Evolutionary conservation across 345 rosid species (phyloP).

Genomic region (Populus nigra): DNA sequence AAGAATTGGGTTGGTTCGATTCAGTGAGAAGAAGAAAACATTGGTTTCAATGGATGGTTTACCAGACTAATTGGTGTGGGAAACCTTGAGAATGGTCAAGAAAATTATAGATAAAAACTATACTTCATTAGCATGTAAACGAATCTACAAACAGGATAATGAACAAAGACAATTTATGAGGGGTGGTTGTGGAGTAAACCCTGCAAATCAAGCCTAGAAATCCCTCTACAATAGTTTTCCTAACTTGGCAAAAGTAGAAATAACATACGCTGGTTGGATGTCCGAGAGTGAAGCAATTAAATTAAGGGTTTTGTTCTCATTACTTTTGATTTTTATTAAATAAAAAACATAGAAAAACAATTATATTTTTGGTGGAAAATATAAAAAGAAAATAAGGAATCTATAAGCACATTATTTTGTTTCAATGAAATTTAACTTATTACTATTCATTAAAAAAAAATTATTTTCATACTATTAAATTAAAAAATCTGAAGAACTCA

Average conservation of each 20-base stretch:
- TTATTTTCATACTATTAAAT: no score
- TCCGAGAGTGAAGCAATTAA: slow-evolving; percentile 78
- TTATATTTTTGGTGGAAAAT: no score
- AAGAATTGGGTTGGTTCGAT: no score
- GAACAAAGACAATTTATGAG: slow-evolving; percentile 61
- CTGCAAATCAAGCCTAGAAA: slow-evolving; percentile 62
- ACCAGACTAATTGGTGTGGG: slow-evolving; percentile 72
- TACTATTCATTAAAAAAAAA: no score
- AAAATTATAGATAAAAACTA: slow-evolving; percentile 63
- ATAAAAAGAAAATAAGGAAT: no score
- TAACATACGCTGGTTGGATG: slow-evolving; percentile 83
- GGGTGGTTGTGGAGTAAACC: slow-evolving; percentile 76
- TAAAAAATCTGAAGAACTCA: no score
- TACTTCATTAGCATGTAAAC: slow-evolving; percentile 59
- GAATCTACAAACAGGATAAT: slow-evolving; percentile 49
- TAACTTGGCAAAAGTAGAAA: slow-evolving; percentile 63
- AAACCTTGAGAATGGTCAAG: slow-evolving; percentile 53
- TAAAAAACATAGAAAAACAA: no score
- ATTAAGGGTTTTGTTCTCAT: neutral
- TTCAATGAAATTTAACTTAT: no score
- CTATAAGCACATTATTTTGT: no score
- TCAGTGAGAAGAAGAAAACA: neutral
- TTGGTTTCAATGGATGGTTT: slow-evolving; percentile 54
- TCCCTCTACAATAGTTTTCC: slow-evolving; percentile 72
- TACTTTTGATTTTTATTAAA: no score